Base-by-base conservation (phyloP, 352 stramenopile species). In the Blastocystis sp. region DNA sequence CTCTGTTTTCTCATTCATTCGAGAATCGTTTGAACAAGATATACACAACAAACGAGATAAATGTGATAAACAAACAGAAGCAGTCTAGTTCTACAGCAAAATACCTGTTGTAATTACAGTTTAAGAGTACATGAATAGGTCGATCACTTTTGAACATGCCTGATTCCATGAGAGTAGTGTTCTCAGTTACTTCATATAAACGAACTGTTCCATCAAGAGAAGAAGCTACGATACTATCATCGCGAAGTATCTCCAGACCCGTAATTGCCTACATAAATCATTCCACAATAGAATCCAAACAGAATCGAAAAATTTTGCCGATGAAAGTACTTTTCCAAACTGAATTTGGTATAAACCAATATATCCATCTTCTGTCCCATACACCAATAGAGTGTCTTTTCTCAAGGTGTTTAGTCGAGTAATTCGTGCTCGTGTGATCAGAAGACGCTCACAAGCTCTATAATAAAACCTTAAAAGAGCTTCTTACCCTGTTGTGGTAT, bases 311-410 rank as follows among this genome's bases (percentile, higher is more conserved):
- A 51, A 6, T 24, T 22, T 17, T 42, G 30, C 6, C 2, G 11
- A n/a, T 22, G 1, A 24, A 9, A 84, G 24, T 56, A 5, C n/a
- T 19, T 69, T 2, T 19, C 42, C 51, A 22, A 40, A 54, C 13
- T 44, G 19, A 27, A 84, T 51, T 24, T 66, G 22, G 22, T 66
- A 84, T 35, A 84, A n/a, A 22, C 24, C 24, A 22, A 84, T 27
- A n/a, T 22, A 53, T 0, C 73, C 73, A 22, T 51, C 19, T 68
- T 84, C 73, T 44, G 58, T 56, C 51, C 73, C 73, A 19, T 69
- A n/a, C 24, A 84, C 30, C 5, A 69, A 53, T n/a, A 53, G 51
- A 42, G 37, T 44, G 2, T 68, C 42, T 51, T 66, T 33, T 37
- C 57, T 11, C 73, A 84, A 5, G 33, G 27, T 15, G 7, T 59